Conservation (phyloP, 768 basidiomycete genomes). For the Dictyophora rubrovolvata region DNA sequence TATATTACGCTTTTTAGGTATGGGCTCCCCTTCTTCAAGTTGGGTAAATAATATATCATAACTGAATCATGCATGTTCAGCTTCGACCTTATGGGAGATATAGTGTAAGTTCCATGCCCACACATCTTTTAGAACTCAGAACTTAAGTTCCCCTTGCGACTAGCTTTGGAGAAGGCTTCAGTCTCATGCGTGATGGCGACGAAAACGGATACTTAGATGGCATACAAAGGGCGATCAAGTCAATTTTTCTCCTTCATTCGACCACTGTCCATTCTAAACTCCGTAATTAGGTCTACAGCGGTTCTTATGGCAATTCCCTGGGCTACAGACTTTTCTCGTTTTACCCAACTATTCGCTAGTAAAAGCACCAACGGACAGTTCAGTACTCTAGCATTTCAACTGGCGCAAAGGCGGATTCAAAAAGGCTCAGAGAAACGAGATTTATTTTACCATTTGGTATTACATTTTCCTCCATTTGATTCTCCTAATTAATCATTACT, state of each 20-base stretch:
- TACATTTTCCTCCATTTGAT: neutral
- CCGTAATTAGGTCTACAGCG: slow-evolving; percentile 25
- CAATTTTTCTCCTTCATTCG: too few species aligned
- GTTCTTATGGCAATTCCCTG: slow-evolving; percentile 26
- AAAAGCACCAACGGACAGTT: slow-evolving; percentile 15
- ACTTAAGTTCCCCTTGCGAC: neutral
- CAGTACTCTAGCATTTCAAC: slow-evolving; percentile 24
- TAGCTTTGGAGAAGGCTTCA: slow-evolving; percentile 29
- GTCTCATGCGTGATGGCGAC: slow-evolving; percentile 30
- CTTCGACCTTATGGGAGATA: slow-evolving; percentile 30
- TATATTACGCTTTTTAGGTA: neutral
- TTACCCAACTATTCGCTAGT: slow-evolving; percentile 26
- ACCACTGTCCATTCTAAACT: too few species aligned
- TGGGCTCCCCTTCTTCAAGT: neutral
- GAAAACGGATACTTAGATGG: slow-evolving; percentile 32
- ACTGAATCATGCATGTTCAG: slow-evolving; percentile 11
- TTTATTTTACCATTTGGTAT: slow-evolving; percentile 38
- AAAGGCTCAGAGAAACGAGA: neutral
- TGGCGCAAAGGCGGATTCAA: neutral
- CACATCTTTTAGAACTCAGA: neutral
- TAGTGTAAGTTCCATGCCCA: slow-evolving; percentile 21
- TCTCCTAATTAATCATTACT: slow-evolving; percentile 10
- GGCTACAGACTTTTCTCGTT: slow-evolving; percentile 32
- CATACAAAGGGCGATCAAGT: slow-evolving; percentile 24
- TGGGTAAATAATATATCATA: too few species aligned